phyloP scores from a whole-genome alignment of 179 eudicot species.

The Amaranthus tricolor region DNA sequence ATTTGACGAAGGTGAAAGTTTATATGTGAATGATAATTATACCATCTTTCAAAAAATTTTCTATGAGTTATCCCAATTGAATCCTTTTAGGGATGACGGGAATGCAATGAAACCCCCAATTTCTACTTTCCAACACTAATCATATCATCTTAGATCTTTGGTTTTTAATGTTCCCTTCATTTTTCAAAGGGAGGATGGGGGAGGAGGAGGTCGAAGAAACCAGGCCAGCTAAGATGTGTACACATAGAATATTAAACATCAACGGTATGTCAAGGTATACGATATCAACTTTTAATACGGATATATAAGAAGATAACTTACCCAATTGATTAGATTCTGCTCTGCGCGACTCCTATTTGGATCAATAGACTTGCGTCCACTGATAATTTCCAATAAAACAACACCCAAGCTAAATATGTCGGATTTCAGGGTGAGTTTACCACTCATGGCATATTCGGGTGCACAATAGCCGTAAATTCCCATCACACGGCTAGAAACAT shows the following conservation, averaged over 20 bases:
- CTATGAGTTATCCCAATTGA: not conserved
- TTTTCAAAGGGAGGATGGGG: conserved; percentile 12
- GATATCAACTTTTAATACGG: not conserved
- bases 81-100: too few relatives aligned
- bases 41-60: too few relatives aligned
- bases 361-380: conserved; percentile 65
- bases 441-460: conserved; percentile 87
- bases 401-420: conserved; percentile 71
- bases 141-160: too few relatives aligned
- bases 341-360: conserved; percentile 38
- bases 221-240: not conserved
- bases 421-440: conserved; percentile 64
- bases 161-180: too few relatives aligned
- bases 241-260: not conserved
- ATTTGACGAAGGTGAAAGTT: too few relatives aligned
- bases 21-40: too few relatives aligned
- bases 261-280: not conserved
- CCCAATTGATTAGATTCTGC: conserved; percentile 57
- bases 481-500: conserved; percentile 60
- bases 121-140: too few relatives aligned
- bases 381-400: conserved; percentile 60
- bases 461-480: conserved; percentile 95
- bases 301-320: conserved; percentile 25
- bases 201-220: too few relatives aligned
- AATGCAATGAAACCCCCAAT: too few relatives aligned